phyloP scores from a whole-genome alignment of 257 asterid species.

The Solanum chiquidenum region DNA sequence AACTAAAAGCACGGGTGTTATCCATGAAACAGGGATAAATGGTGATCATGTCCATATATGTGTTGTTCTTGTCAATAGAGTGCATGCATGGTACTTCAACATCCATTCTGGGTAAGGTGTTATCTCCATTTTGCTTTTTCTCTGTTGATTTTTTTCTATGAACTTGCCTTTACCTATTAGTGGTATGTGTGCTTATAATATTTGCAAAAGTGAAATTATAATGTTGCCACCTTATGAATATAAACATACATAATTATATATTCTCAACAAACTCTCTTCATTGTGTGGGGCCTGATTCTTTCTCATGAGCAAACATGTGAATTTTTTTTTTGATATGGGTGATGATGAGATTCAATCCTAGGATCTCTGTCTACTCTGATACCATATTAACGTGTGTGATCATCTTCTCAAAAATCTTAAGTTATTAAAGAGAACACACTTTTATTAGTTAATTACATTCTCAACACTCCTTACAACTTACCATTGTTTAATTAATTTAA shows the following conservation, averaged over 20 bases:
- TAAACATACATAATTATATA: neutral
- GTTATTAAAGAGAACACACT: too few relatives aligned
- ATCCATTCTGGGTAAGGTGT: neutral
- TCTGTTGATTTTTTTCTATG: neutral
- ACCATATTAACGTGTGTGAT: too few relatives aligned
- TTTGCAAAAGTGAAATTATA: neutral
- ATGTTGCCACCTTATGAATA: neutral
- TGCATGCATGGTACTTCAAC: neutral
- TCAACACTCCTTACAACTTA: too few relatives aligned
- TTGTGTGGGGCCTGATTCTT: too few relatives aligned
- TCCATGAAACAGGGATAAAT: neutral
- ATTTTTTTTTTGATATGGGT: too few relatives aligned
- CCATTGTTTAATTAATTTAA: too few relatives aligned
- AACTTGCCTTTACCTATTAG: neutral
- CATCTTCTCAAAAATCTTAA: too few relatives aligned
- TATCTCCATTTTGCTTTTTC: neutral
- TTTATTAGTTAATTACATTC: too few relatives aligned
- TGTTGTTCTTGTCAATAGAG: neutral
- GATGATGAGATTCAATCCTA: too few relatives aligned
- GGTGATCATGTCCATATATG: neutral
- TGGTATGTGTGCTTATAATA: neutral
- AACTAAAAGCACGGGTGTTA: neutral
- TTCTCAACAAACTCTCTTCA: too few relatives aligned
- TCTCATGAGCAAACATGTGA: too few relatives aligned
- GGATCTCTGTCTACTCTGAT: too few relatives aligned